phyloP scores from a whole-genome alignment of 176 grass and related monocot species.

The Oryza australiensis region DNA sequence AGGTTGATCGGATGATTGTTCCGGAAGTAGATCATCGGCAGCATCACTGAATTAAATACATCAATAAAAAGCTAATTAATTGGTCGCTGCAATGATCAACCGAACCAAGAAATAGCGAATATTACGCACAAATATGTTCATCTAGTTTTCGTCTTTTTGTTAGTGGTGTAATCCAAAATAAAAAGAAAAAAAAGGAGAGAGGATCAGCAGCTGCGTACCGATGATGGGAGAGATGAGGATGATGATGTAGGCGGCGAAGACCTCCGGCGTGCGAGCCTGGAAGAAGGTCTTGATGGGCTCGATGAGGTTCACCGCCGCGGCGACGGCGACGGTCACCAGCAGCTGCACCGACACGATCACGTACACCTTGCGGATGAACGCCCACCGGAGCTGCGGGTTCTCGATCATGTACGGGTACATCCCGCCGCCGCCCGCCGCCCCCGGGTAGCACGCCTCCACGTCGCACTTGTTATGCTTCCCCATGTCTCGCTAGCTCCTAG shows the following conservation, averaged over 20 bases:
- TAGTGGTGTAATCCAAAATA: too few species aligned
- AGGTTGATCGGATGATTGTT: constrained; percentile 54
- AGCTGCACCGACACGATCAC: constrained; percentile 56
- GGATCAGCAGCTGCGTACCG: constrained; percentile 10
- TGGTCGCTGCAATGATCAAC: not conserved
- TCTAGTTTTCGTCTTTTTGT: too few species aligned
- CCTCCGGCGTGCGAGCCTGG: constrained; percentile 35
- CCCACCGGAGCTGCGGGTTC: constrained; percentile 68
- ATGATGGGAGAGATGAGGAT: constrained; percentile 55
- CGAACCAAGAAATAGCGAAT: too few species aligned
- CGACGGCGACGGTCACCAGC: constrained; percentile 48
- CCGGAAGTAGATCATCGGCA: constrained; percentile 51
- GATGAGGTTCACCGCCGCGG: constrained; percentile 34
- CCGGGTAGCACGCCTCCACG: constrained; percentile 44
- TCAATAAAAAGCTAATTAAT: not conserved
- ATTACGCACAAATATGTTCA: too few species aligned
- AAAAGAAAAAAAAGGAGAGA: not conserved
- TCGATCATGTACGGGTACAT: constrained; percentile 64
- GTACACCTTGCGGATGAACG: constrained; percentile 85
- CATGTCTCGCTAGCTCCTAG: constrained; percentile 1
- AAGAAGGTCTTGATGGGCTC: constrained; percentile 43
- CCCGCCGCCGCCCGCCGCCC: not conserved
- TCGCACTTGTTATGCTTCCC: constrained; percentile 49
- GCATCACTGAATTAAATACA: constrained; percentile 34
- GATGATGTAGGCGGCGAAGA: constrained; percentile 24